Conservation (phyloP, 2,329 filamentous ascomycete species). For the Cryphonectria parasitica region DNA sequence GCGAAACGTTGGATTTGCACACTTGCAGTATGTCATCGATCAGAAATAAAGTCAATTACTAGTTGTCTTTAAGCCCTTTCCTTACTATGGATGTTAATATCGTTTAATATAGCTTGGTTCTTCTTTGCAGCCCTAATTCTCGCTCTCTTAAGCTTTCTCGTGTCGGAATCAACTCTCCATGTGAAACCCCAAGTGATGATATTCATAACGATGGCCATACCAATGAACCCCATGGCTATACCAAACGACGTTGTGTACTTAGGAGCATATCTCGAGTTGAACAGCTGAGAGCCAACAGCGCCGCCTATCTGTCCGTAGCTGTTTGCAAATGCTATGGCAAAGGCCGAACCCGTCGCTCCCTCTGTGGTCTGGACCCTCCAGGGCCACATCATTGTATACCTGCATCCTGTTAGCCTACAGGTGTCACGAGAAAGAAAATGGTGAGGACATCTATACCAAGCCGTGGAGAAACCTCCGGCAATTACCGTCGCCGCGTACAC, state of each 20-base stretch:
- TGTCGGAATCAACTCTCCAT: slow-evolving; percentile 47
- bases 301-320: slow-evolving; percentile 55
- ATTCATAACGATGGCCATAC: slow-evolving; percentile 46
- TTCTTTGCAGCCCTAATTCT: slow-evolving; percentile 34
- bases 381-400: slow-evolving; percentile 57
- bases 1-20: too few relatives aligned
- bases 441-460: slow-evolving; percentile 41
- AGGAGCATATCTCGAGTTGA: slow-evolving; percentile 48
- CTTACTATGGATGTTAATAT: background rate
- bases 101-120: background rate
- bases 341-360: slow-evolving; percentile 52
- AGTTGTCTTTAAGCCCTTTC: too few relatives aligned
- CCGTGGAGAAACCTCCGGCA: slow-evolving; percentile 30
- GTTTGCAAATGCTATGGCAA: slow-evolving; percentile 55
- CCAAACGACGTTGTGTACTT: slow-evolving; percentile 49
- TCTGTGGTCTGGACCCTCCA: slow-evolving; percentile 54
- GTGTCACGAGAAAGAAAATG: slow-evolving; percentile 37
- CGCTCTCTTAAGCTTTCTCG: slow-evolving; percentile 47
- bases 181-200: slow-evolving; percentile 51
- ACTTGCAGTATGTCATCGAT: too few relatives aligned
- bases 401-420: slow-evolving; percentile 1
- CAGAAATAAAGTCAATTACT: too few relatives aligned
- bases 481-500: slow-evolving; percentile 53
- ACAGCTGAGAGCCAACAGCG: slow-evolving; percentile 52
- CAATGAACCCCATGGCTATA: slow-evolving; percentile 49